A percentile compares a stretch with the other conserved stretches of the same genome.
These are phyloP conservation scores for Rhododendron vialii DNA, from an alignment of 148 eudicot species.

Conservation along the genomic window DNA sequence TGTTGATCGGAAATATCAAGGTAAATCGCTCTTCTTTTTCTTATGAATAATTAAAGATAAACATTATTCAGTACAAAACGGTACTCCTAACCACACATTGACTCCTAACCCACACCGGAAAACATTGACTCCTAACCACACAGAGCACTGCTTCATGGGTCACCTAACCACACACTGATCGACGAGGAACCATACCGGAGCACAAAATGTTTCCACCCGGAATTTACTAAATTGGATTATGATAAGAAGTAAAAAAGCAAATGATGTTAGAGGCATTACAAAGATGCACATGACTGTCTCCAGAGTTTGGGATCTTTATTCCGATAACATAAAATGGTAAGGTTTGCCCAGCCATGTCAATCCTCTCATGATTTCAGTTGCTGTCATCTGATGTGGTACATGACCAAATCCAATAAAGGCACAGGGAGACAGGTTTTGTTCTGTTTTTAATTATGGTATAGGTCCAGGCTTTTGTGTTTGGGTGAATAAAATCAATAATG, in stretches of 20 bases:
- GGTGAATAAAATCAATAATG: neutral
- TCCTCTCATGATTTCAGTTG: neutral
- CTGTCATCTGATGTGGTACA: neutral
- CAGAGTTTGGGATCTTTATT: too few relatives aligned
- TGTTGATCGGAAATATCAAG: constrained; percentile 97
- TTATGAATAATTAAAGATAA: neutral
- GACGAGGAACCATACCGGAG: too few relatives aligned
- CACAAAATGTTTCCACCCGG: neutral
- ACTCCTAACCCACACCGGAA: neutral
- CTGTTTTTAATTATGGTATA: neutral
- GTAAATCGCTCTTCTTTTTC: constrained; percentile 22
- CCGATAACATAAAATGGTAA: too few relatives aligned
- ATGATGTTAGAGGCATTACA: neutral
- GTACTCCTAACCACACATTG: neutral
- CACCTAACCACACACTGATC: neutral
- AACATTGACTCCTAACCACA: too few relatives aligned
- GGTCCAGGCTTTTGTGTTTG: neutral
- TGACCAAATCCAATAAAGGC: neutral
- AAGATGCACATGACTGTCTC: neutral
- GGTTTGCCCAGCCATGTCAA: neutral
- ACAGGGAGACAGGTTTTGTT: neutral
- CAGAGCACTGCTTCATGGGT: neutral
- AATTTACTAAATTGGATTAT: neutral
- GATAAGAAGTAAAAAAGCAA: neutral
- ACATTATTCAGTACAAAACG: neutral